Percentiles rank a stretch among this genome's conserved stretches.
These are phyloP conservation scores for Halenospora varia DNA, from an alignment of 495 filamentous ascomycete species.

Conservation along the genomic window DNA sequence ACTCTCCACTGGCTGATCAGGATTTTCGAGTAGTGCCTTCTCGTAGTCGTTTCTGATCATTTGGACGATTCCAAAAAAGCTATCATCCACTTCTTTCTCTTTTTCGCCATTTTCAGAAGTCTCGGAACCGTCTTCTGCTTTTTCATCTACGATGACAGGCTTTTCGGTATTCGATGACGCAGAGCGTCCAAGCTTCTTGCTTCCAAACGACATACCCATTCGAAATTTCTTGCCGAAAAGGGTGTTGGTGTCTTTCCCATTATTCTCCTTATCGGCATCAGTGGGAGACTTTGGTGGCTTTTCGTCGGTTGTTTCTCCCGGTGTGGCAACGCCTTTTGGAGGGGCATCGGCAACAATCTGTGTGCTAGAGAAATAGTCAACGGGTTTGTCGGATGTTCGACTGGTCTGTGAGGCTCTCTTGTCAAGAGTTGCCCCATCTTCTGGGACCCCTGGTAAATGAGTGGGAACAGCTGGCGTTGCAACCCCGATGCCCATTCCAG, in stretches of 20 bases:
- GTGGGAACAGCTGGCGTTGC: slow-evolving; percentile 60
- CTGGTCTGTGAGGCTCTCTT: slow-evolving; percentile 40
- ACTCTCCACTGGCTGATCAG: slow-evolving; percentile 59
- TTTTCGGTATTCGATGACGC: slow-evolving; percentile 64
- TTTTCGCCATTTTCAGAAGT: slow-evolving; percentile 62
- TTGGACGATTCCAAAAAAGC: slow-evolving; percentile 75
- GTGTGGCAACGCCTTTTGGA: slow-evolving; percentile 28
- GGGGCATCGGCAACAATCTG: slow-evolving; percentile 20
- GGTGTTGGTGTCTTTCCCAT: slow-evolving; percentile 59
- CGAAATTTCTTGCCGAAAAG: slow-evolving; percentile 85
- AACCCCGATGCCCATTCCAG: slow-evolving; percentile 71
- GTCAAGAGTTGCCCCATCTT: slow-evolving; percentile 44
- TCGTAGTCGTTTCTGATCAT: slow-evolving; percentile 75
- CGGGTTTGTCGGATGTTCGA: slow-evolving; percentile 43
- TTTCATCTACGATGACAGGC: slow-evolving; percentile 69
- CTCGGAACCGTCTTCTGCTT: slow-evolving; percentile 36
- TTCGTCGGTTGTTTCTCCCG: slow-evolving; percentile 40
- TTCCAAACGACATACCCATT: slow-evolving; percentile 74
- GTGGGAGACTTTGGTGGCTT: slow-evolving; percentile 52
- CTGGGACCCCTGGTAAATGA: slow-evolving; percentile 43
- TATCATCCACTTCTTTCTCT: slow-evolving; percentile 80
- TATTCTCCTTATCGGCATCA: slow-evolving; percentile 67
- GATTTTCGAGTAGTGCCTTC: slow-evolving; percentile 21
- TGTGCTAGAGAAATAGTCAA: slow-evolving; percentile 63
- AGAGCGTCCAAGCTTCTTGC: slow-evolving; percentile 74